phyloP scores from a whole-genome alignment of 768 basidiomycete species.

The Boletus bicolor region DNA sequence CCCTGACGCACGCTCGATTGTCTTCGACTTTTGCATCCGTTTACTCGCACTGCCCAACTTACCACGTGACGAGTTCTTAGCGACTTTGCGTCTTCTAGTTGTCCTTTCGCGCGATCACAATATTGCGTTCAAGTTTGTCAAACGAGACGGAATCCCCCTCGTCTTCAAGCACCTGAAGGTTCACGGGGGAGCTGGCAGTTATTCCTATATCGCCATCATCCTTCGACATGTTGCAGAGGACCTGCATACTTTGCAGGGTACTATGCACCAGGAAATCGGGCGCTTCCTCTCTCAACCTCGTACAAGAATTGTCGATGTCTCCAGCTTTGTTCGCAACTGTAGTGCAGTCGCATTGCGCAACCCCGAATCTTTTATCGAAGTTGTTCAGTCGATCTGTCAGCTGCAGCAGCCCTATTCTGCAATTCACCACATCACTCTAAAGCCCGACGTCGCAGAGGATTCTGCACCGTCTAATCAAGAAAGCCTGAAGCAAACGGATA shows the following conservation, averaged over 20 bases:
- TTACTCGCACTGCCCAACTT: conserved; percentile 63
- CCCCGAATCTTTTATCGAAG: conserved; percentile 69
- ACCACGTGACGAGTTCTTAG: conserved; percentile 78
- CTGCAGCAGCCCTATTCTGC: conserved; percentile 63
- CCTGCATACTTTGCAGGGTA: conserved; percentile 50
- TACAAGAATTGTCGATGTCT: conserved; percentile 63
- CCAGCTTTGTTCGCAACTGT: conserved; percentile 70
- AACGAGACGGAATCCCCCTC: conserved; percentile 55
- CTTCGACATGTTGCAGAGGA: conserved; percentile 93
- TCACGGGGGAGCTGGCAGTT: conserved; percentile 59
- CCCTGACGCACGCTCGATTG: conserved; percentile 53
- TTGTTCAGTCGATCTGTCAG: conserved; percentile 66
- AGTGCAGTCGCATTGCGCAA: conserved; percentile 81
- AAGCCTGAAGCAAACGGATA: conserved; percentile 38
- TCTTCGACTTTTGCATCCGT: conserved; percentile 76
- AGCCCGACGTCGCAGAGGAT: conserved; percentile 34
- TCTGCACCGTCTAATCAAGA: conserved; percentile 8
- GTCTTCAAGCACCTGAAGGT: conserved; percentile 68
- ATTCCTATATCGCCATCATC: conserved; percentile 82
- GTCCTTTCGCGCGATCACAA: conserved; percentile 73
- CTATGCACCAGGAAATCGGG: conserved; percentile 83
- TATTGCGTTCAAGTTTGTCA: conserved; percentile 65
- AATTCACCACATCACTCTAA: conserved; percentile 57
- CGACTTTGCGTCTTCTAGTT: conserved; percentile 78
- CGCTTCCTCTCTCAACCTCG: conserved; percentile 76